phyloP scores from a whole-genome alignment of 257 asterid genomes.

The Fraxinus americana region DNA sequence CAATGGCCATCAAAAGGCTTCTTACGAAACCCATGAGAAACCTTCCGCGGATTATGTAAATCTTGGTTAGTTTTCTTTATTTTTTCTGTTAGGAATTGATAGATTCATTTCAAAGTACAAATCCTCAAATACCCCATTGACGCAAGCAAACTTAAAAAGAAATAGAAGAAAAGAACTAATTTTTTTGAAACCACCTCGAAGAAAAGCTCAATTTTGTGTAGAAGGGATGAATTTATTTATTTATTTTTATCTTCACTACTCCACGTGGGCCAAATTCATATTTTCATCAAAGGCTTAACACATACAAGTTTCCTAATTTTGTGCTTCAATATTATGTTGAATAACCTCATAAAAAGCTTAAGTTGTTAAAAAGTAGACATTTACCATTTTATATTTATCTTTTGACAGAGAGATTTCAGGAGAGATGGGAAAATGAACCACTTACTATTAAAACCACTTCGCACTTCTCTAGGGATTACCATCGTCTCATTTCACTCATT shows the following conservation, averaged over 20 bases:
- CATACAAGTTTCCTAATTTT: neutral
- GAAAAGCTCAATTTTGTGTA: no score
- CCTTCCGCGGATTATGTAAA: slow-evolving; percentile 36
- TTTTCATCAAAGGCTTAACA: neutral
- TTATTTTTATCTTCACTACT: neutral
- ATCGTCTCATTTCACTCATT: slow-evolving; percentile 4
- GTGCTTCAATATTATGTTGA: neutral
- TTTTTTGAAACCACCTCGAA: neutral
- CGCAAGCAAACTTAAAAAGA: neutral
- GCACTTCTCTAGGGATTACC: slow-evolving; percentile 11
- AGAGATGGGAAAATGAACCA: neutral
- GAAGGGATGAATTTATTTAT: neutral
- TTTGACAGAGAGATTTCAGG: neutral
- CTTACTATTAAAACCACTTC: neutral
- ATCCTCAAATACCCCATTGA: neutral
- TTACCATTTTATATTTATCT: neutral
- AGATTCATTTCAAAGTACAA: neutral
- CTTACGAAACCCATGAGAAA: slow-evolving; percentile 33
- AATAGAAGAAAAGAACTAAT: neutral
- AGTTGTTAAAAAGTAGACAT: neutral
- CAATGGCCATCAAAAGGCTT: slow-evolving; percentile 40
- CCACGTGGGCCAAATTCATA: neutral
- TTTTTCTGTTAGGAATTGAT: neutral
- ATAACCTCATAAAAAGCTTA: neutral
- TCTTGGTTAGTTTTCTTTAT: slow-evolving; percentile 47